Base-by-base conservation (phyloP, 495 filamentous ascomycete genomes). In the Glonium stellatum region DNA sequence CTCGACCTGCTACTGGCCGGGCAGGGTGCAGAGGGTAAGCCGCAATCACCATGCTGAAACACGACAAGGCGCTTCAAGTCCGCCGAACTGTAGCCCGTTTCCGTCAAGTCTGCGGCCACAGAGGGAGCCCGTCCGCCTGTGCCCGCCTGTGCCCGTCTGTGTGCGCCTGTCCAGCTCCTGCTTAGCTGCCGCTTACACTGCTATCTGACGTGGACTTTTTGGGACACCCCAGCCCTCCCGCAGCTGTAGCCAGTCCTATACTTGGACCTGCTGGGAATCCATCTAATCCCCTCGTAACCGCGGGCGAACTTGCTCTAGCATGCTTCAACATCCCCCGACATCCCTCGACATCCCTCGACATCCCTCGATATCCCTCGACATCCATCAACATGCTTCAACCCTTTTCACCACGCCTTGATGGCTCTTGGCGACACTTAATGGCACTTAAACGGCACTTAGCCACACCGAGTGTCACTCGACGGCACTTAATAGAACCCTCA, bases 11-110 rank as follows among this genome's bases (percentile, higher is more conserved):
- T 52, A 52, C 21, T 52, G 48, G 48, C 21, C 21, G 1, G n/a
- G 13, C 13, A 52, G 48, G 48, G 2, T 21, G 48, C 48, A 52
- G 48, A 44, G 39, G 39, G 39, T 44, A 44, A 44, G 39, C 49
- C 58, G 58, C 58, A 60, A 60, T 46, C 55, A 36, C 48, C 18
- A 48, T 50, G 15, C 54, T 63, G 60, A 63, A 63, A 63, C 60
- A 23, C 55, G 12, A 51, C 50, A 60, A 31, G 51, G 58, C 21
- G 58, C 58, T 34, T 54, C 58, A 31, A 48, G 22, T 55, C 5
- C 19, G 36, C 19, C 55, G 21, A 22, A 31, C 39, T 15, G 25
- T 44, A 18, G 10, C 59, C 51, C 15, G 54, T 59, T 44, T 44
- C 39, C 39, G 27, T 44, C 39, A 44, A 44, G 13, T n/a, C n/a